Percentiles rank a stretch among this genome's conserved stretches.
Conservation (phyloP, 2,329 filamentous ascomycete genomes). For the Colletotrichum godetiae region DNA sequence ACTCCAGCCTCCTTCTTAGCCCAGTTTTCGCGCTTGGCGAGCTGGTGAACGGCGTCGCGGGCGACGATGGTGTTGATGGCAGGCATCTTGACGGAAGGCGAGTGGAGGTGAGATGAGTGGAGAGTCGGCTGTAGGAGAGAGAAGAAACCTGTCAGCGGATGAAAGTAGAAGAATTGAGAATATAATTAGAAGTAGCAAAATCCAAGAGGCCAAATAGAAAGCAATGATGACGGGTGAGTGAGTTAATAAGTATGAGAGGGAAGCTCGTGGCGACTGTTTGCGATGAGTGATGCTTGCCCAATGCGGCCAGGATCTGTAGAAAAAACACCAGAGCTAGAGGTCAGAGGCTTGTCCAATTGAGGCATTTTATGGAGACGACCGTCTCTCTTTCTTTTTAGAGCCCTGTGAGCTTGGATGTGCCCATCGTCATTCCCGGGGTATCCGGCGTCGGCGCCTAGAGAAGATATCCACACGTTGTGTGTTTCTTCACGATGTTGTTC, state of each 20-base stretch:
- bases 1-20: conserved; percentile 51
- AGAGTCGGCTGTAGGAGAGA: conserved; percentile 2
- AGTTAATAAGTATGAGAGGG: conserved; percentile 27
- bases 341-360: conserved; percentile 22
- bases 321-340: conserved; percentile 4
- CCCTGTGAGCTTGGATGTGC: conserved; percentile 9
- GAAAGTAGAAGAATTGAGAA: background rate
- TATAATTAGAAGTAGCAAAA: too few species aligned
- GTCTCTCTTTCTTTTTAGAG: background rate
- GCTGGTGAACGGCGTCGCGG: conserved; percentile 52
- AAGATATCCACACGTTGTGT: background rate
- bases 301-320: background rate
- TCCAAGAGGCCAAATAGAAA: too few species aligned
- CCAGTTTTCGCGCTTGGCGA: conserved; percentile 56
- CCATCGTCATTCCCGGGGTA: conserved; percentile 30
- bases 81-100: conserved; percentile 50
- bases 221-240: background rate
- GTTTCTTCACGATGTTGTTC: background rate
- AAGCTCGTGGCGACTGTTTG: conserved; percentile 20
- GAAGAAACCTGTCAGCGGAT: conserved; percentile 10
- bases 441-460: conserved; percentile 19
- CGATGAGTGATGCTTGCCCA: background rate
- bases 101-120: conserved; percentile 24
- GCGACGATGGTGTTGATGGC: conserved; percentile 52
- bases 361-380: conserved; percentile 30